Base-by-base conservation (phyloP, 2,329 filamentous ascomycete species). In the Didymella lethalis region DNA sequence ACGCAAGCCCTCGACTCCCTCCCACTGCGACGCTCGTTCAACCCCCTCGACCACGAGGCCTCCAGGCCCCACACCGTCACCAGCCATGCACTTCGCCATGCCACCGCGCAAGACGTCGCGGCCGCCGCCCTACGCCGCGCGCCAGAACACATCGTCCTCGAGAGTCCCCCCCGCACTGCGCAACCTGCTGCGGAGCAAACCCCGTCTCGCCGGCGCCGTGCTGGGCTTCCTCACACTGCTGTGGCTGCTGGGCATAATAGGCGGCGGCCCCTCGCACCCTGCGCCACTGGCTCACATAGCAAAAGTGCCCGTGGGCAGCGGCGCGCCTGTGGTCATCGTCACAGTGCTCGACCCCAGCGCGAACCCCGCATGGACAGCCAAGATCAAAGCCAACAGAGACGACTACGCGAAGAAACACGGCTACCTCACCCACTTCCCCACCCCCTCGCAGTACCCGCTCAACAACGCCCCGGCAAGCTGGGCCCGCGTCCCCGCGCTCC, bases 351-450 rank as follows among this genome's bases (percentile, higher is more conserved):
- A 97, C 74, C 84, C 87, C 58, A 81, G 83, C 50, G 81, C 89
- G 68, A 87, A 86, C 71, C 80, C 86, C 32, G 83, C 82, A 41
- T 96, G 94, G 78, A 82, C 90, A 54, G 83, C 89, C 57, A 87
- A 87, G 69, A 86, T 99, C 63, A 89, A 87, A 74, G 86, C 91
- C 67, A 99, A 99, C 77, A 84, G 95, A 68, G 84, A 90, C 71
- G 85, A 90, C 63, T 99, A 98, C 79, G 95, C 94, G 7, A 85
- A 86, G 64, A 89, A 86, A 74, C 93, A 98, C 80, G 94, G 93
- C 67, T 98, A 99, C 77, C 84, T 87, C 36, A 90, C 89, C 40
- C 93, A 97, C 83, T 90, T 96, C 75, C 87, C 91, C 56, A 88
- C 87, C 63, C 83, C 86, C n/a, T 84, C 84, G 71, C 88, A 93